Evolutionary conservation across 768 basidiomycete species (phyloP), one percentile per base, ranked within the genome.

Genomic region (Neoboletus subvelutipes): DNA sequence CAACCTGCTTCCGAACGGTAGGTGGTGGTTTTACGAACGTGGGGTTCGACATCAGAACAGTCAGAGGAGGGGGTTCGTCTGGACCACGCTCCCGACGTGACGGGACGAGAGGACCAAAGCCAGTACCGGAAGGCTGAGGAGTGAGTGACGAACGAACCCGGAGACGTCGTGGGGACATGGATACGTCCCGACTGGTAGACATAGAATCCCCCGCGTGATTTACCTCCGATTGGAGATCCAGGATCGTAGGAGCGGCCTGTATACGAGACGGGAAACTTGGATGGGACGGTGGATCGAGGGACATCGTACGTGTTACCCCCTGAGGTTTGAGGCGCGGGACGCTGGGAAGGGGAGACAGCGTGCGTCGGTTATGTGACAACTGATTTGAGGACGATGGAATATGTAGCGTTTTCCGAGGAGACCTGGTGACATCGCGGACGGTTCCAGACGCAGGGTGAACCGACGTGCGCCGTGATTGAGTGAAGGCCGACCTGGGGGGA

Each of bases 41-140:
- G 22, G 89, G 89, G 64, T 87, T 85, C 29, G 82, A 79, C 57
- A 79, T 76, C 40, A 92, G 79, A 51, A 80, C 60, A 29, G 79
- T 78, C 31, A 91, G 70, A 6, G 87, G 79, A 28, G 90, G 90
- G 7, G 90, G 90, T 60, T 90, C 88, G 22, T 87, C 86, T 34
- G 73, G 69, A 59, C 86, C 81, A 62, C 85, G 74, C 55, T 72
- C 73, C 18, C 74, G 73, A 42, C 73, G 71, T 20, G 71, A 66
- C 10, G 74, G 76, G 28, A 72, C 50, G 36, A 71, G 67, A 15
- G 80, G 80, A 50, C 80, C 80, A 49, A 80, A 80, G 2, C 59
- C 64, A 20, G 69, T 64, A 17, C 73, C 74, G 20, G 75, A 68
- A 9, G 86, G 86, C 64, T 86, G 86, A 9, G 90, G 90, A 8